phyloP scores from a whole-genome alignment of 176 grass and related monocot genomes.

The Oryza nivara region DNA sequence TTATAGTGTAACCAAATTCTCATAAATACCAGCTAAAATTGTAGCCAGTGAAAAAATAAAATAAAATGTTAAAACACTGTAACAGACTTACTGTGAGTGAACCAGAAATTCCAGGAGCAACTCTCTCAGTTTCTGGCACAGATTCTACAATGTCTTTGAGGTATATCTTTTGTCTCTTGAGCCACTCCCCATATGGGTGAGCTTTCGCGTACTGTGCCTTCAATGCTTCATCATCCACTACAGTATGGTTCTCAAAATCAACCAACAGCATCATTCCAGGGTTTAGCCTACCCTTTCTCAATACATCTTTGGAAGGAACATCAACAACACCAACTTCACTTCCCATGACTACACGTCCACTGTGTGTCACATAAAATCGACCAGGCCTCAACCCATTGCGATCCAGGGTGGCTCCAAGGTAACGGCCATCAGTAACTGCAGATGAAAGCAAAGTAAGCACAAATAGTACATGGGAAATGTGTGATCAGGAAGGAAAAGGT shows the following conservation, averaged over 20 bases:
- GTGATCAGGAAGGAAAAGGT: constrained; percentile 21
- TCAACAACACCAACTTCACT: constrained; percentile 98
- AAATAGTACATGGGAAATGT: constrained; percentile 21
- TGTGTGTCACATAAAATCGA: constrained; percentile 91
- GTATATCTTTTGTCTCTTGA: constrained; percentile 75
- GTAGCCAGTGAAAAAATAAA: constrained; percentile 2
- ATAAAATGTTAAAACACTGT: constrained; percentile 21
- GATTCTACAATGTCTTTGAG: constrained; percentile 79
- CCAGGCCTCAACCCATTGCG: constrained; percentile 93
- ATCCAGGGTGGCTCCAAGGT: constrained; percentile 94
- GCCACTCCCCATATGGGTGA: constrained; percentile 86
- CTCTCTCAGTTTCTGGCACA: constrained; percentile 67
- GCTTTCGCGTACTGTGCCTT: constrained; percentile 89
- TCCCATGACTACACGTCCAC: constrained; percentile 92
- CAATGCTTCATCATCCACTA: constrained; percentile 91
- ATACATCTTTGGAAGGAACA: constrained; percentile 81
- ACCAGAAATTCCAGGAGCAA: constrained; percentile 62
- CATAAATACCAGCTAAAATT: constrained; percentile 11
- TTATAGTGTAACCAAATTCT: neutral
- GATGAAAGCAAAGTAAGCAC: constrained; percentile 30
- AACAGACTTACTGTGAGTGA: constrained; percentile 61
- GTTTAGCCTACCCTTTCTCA: constrained; percentile 90
- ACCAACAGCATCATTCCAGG: constrained; percentile 99
- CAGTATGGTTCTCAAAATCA: constrained; percentile 91
- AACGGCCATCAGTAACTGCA: constrained; percentile 95